phyloP scores from a whole-genome alignment of 2,329 filamentous ascomycete genomes.

The Sporothrix protearum region DNA sequence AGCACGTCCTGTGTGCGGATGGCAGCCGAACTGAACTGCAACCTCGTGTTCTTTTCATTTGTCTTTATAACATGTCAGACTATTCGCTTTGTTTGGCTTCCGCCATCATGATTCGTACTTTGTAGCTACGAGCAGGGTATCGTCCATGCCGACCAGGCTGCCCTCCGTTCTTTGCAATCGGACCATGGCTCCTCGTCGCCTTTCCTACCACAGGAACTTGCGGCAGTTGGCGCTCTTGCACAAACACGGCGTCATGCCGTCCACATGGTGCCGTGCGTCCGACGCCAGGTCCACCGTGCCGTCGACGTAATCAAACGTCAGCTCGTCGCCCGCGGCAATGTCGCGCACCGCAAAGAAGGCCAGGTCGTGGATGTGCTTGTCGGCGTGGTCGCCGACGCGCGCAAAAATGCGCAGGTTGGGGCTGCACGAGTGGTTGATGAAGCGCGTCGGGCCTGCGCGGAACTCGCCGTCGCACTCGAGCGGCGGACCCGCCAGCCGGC shows the following conservation, averaged over 20 bases:
- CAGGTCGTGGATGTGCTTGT: conserved; percentile 70
- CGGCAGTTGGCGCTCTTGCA: conserved; percentile 66
- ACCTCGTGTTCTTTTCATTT: neutral
- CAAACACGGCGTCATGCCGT: conserved; percentile 56
- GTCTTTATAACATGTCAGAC: neutral
- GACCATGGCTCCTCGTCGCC: too few relatives aligned
- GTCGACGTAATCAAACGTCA: conserved; percentile 78
- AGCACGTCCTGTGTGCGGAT: neutral
- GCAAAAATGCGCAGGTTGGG: conserved; percentile 78
- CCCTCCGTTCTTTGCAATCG: too few relatives aligned
- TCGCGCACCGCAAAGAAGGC: conserved; percentile 70
- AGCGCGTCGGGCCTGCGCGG: conserved; percentile 72
- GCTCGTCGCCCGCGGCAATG: conserved; percentile 62
- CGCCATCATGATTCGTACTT: conserved; percentile 6
- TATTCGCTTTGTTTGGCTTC: neutral
- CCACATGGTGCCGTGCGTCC: conserved; percentile 46
- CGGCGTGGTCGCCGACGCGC: conserved; percentile 71
- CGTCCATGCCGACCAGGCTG: neutral
- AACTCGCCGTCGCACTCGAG: conserved; percentile 69
- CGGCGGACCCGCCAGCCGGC: conserved; percentile 53
- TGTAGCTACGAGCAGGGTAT: neutral
- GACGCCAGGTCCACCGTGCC: conserved; percentile 52
- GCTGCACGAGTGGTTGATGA: conserved; percentile 79
- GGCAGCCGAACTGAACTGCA: neutral
- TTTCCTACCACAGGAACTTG: conserved; percentile 62